Base-by-base conservation (phyloP, 495 filamentous ascomycete genomes). In the Penicillium tannophilum region DNA sequence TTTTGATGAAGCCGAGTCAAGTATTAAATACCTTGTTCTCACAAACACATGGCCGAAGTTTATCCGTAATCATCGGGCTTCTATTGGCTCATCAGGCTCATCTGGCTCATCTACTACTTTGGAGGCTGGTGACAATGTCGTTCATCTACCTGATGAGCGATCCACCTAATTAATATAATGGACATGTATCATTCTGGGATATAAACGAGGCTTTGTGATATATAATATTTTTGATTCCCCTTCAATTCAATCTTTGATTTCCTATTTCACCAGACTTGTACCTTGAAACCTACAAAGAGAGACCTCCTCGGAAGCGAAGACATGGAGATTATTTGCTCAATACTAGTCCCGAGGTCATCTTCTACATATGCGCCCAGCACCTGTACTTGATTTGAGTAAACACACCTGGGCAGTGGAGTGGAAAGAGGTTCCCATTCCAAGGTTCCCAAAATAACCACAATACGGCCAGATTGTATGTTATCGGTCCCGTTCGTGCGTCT, bases 41-140 rank as follows among this genome's bases (percentile, higher is more conserved):
- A 86, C 83, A 6, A 88, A 89, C 65, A 89, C 87, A 10, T 90
- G 86, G 86, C 83, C 83, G 24, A 87, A 86, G 69, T 88, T 86
- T 43, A 79, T 88, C 44, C 50, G 48, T 52, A 55, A 51, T 26
- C 62, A 55, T 36, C 48, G 66, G 10, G 47, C 28, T 35, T 72
- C 69, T 44, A 44, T 57, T 5, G 53, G 42, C 28, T 75, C 63
- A 12, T 28, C 28, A 2, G 49, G 10, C 33, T 36, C 63, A 12
- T 28, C 28, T 28, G 49, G 10, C 33, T 36, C 33, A 17, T 41
- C 35, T 33, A 7, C 43, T 48, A 50, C 51, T 33, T 23, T 59
- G 9, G 39, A 55, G 16, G 42, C 14, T 23, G 53, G 41, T 35
- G 41, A 23, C 7, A 45, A 23, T 46, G 53, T 55, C 3, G 19